phyloP scores from a whole-genome alignment of 2,329 filamentous ascomycete genomes.

The Fusarium nematophilum region DNA sequence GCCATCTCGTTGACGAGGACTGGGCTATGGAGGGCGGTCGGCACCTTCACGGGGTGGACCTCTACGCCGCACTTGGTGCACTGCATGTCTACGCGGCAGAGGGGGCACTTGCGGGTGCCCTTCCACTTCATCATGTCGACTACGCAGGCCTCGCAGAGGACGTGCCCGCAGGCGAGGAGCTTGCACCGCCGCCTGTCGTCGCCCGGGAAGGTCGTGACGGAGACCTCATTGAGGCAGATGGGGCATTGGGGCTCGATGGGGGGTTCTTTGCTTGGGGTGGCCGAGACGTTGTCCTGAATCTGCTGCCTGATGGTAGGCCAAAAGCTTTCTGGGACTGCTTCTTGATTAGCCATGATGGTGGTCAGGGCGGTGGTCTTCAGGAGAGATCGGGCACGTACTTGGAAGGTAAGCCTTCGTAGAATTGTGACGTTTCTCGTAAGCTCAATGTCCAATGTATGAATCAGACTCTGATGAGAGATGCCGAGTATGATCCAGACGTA shows the following conservation, averaged over 20 bases:
- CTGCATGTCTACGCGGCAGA: too few relatives aligned
- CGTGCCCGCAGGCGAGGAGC: conserved; percentile 38
- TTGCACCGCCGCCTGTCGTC: neutral
- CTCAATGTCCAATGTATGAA: too few relatives aligned
- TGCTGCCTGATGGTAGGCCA: conserved; percentile 25
- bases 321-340: neutral
- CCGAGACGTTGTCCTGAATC: neutral
- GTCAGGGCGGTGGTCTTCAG: neutral
- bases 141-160: conserved; percentile 35
- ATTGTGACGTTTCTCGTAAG: too few relatives aligned
- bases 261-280: neutral
- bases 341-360: neutral
- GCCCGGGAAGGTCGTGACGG: conserved; percentile 7
- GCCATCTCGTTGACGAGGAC: neutral
- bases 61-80: too few relatives aligned
- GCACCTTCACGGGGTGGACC: too few relatives aligned
- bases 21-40: too few relatives aligned
- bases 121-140: neutral
- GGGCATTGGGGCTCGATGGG: conserved; percentile 17
- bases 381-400: neutral
- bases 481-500: too few relatives aligned
- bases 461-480: too few relatives aligned
- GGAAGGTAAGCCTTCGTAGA: neutral
- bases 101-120: conserved; percentile 13
- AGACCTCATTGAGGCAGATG: conserved; percentile 29